Evolutionary conservation across 2,329 filamentous ascomycete genomes (phyloP).

Genomic region (Arachnomyces sp.): DNA sequence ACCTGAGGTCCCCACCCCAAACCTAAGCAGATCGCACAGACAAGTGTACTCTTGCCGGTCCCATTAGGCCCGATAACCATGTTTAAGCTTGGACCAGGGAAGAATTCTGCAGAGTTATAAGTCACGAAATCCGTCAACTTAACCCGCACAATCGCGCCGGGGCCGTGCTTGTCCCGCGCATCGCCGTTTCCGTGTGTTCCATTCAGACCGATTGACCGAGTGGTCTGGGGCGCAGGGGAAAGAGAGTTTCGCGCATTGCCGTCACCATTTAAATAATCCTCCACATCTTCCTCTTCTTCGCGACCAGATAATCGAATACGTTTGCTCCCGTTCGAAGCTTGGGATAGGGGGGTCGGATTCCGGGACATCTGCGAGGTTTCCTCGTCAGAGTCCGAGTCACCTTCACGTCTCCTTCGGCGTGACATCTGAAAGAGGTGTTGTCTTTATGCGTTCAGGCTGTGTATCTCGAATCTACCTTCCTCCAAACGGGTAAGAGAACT

Average conservation of each 20-base stretch:
- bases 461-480: too few species aligned
- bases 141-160: constrained; percentile 84
- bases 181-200: not conserved
- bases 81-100: constrained; percentile 84
- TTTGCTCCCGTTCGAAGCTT: constrained; percentile 24
- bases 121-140: constrained; percentile 87
- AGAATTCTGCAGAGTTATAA: constrained; percentile 85
- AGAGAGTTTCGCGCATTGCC: not conserved
- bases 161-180: constrained; percentile 38
- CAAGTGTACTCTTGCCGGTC: constrained; percentile 92
- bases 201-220: not conserved
- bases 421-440: too few species aligned
- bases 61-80: constrained; percentile 99
- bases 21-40: constrained; percentile 92
- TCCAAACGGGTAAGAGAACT: too few species aligned
- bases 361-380: constrained; percentile 4
- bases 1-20: constrained; percentile 70
- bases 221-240: not conserved
- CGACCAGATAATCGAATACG: constrained; percentile 18
- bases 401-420: too few species aligned
- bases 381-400: not conserved
- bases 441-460: too few species aligned
- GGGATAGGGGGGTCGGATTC: constrained; percentile 17
- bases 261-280: not conserved
- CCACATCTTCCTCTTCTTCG: not conserved